Conservation (phyloP, 2,329 filamentous ascomycete species). For the Colletotrichum simmondsii region DNA sequence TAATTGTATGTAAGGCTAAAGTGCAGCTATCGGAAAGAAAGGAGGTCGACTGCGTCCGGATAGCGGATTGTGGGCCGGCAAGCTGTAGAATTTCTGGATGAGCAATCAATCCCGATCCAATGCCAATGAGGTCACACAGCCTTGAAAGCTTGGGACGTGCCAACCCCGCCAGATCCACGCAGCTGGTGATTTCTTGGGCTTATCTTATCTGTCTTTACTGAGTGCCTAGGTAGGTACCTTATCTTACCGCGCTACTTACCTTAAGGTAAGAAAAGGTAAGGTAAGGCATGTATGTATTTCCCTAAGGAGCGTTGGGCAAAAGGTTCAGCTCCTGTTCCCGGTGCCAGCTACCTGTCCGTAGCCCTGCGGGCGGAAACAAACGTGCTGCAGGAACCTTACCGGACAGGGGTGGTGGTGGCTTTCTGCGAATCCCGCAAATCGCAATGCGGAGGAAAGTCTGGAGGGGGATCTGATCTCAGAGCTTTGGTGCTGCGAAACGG, state of each 20-base stretch:
- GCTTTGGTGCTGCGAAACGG: constrained; percentile 13
- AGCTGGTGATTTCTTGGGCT: constrained; percentile 1
- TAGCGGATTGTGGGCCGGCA: constrained; percentile 12
- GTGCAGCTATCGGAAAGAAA: constrained; percentile 4
- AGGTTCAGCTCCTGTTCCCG: background rate
- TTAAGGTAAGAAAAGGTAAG: background rate
- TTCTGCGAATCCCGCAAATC: background rate
- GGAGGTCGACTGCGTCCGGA: background rate
- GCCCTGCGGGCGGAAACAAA: constrained; percentile 29
- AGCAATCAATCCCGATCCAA: constrained; percentile 16
- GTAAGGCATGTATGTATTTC: background rate
- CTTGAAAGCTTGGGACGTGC: constrained; percentile 2
- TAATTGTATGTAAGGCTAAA: background rate
- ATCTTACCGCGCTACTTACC: background rate
- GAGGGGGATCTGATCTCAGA: constrained; percentile 19
- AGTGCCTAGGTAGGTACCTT: background rate
- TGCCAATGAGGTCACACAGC: constrained; percentile 14
- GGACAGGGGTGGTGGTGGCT: constrained; percentile 15
- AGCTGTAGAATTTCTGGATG: constrained; percentile 24
- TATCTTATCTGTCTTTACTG: constrained; percentile 5
- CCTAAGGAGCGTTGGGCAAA: background rate
- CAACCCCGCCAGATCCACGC: constrained; percentile 32
- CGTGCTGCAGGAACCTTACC: constrained; percentile 33
- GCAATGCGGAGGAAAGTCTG: constrained; percentile 1
- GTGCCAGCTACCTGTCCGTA: background rate